Percentiles rank a stretch among this genome's conserved stretches.
Conservation (phyloP, 345 rosid species). For the Salix viminalis region DNA sequence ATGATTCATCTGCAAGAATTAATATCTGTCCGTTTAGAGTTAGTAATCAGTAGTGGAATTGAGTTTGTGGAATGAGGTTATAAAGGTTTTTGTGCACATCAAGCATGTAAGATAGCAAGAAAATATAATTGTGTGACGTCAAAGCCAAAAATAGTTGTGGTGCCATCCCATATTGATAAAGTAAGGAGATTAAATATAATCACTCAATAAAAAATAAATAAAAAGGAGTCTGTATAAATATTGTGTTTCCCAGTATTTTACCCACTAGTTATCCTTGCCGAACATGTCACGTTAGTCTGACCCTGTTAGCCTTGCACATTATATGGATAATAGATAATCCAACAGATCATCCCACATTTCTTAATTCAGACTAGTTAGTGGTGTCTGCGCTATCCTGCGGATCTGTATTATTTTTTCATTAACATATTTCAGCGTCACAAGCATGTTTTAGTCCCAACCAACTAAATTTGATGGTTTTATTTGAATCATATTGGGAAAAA, state of each 20-base stretch:
- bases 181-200: background rate
- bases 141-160: background rate
- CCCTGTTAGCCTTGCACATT: background rate
- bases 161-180: background rate
- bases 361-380: background rate
- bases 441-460: too few relatives aligned
- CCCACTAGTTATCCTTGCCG: background rate
- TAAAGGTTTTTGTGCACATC: background rate
- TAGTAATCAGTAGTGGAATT: conserved; percentile 32
- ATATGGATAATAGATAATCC: background rate
- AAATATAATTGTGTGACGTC: background rate
- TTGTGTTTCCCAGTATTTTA: too few relatives aligned
- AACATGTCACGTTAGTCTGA: too few relatives aligned
- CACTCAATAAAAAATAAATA: too few relatives aligned
- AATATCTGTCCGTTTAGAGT: conserved; percentile 71
- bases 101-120: background rate
- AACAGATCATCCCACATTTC: background rate
- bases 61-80: background rate
- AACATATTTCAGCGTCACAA: too few relatives aligned
- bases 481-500: too few relatives aligned
- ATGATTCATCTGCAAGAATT: conserved; percentile 95
- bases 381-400: too few relatives aligned
- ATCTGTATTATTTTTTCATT: too few relatives aligned
- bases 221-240: background rate
- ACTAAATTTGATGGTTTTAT: too few relatives aligned